Conservation (phyloP, 1,284 basidiomycete genomes). For the Apiotrichum siamense region DNA sequence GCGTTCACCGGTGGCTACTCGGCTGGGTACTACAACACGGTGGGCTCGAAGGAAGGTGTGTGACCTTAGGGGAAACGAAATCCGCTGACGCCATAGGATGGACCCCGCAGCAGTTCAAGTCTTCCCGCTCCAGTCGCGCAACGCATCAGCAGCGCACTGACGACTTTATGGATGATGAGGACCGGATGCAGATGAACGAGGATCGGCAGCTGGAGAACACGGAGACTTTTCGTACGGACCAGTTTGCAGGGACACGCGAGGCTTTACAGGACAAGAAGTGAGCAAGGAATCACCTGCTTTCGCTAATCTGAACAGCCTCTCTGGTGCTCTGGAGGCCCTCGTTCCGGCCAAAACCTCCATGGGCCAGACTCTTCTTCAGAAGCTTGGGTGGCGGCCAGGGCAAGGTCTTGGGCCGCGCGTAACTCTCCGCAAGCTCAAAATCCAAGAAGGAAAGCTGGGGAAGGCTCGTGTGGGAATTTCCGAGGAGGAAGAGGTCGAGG, state of each 20-base stretch:
- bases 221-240: slow-evolving; percentile 54
- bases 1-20: slow-evolving; percentile 98
- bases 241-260: slow-evolving; percentile 56
- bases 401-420: slow-evolving; percentile 89
- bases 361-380: slow-evolving; percentile 76
- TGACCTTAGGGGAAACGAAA: neutral
- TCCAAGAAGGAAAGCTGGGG: slow-evolving; percentile 58
- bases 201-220: slow-evolving; percentile 61
- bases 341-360: slow-evolving; percentile 52
- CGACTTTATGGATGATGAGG: slow-evolving; percentile 99
- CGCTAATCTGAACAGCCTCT: slow-evolving; percentile 47
- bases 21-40: slow-evolving; percentile 94
- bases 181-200: slow-evolving; percentile 72
- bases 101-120: slow-evolving; percentile 84
- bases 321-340: slow-evolving; percentile 49
- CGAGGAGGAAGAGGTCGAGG: slow-evolving; percentile 50
- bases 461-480: slow-evolving; percentile 35
- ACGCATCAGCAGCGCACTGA: slow-evolving; percentile 60
- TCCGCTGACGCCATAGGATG: slow-evolving; percentile 61
- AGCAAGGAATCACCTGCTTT: neutral
- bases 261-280: slow-evolving; percentile 43
- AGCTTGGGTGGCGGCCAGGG: slow-evolving; percentile 91
- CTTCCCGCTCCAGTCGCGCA: slow-evolving; percentile 68
- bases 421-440: slow-evolving; percentile 65
- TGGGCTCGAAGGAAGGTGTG: slow-evolving; percentile 88